phyloP scores from a whole-genome alignment of 1,284 basidiomycete genomes.

The Ceratobasidium sp. region DNA sequence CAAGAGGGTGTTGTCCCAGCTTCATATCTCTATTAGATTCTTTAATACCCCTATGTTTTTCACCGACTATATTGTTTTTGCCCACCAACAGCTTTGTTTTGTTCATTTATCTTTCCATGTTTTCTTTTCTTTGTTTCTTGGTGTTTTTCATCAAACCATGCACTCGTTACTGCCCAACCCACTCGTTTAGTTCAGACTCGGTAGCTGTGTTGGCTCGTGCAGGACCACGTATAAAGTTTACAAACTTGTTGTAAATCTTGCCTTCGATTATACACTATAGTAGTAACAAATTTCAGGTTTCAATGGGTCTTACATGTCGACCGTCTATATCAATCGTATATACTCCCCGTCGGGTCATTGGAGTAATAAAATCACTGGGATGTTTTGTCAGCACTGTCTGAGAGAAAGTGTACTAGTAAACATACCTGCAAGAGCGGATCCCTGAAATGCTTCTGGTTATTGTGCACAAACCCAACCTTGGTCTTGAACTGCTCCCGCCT shows the following conservation, averaged over 20 bases:
- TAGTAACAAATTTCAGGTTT: slow-evolving; percentile 29
- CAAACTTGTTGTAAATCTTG: slow-evolving; percentile 4
- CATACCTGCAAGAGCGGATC: slow-evolving; percentile 57
- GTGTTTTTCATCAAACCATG: background rate
- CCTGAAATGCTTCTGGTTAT: slow-evolving; percentile 91
- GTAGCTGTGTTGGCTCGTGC: slow-evolving; percentile 22
- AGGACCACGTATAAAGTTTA: slow-evolving; percentile 35
- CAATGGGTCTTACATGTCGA: slow-evolving; percentile 34
- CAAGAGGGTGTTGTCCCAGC: slow-evolving; percentile 90
- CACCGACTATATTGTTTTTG: slow-evolving; percentile 14
- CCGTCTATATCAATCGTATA: slow-evolving; percentile 10
- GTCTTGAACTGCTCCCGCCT: slow-evolving; percentile 89
- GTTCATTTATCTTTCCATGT: slow-evolving; percentile 36
- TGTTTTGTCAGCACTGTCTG: background rate
- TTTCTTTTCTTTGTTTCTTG: slow-evolving; percentile 23
- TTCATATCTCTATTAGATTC: slow-evolving; percentile 67
- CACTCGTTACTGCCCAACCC: slow-evolving; percentile 38
- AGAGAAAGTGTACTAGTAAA: background rate
- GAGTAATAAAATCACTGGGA: background rate
- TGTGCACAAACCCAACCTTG: slow-evolving; percentile 80
- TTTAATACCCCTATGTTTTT: slow-evolving; percentile 24
- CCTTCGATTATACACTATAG: slow-evolving; percentile 37
- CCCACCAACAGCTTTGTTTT: slow-evolving; percentile 24
- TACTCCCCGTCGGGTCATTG: background rate
- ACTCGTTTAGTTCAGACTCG: slow-evolving; percentile 30